Conservation (phyloP, 2,329 filamentous ascomycete species). For the Ophiostoma montium region DNA sequence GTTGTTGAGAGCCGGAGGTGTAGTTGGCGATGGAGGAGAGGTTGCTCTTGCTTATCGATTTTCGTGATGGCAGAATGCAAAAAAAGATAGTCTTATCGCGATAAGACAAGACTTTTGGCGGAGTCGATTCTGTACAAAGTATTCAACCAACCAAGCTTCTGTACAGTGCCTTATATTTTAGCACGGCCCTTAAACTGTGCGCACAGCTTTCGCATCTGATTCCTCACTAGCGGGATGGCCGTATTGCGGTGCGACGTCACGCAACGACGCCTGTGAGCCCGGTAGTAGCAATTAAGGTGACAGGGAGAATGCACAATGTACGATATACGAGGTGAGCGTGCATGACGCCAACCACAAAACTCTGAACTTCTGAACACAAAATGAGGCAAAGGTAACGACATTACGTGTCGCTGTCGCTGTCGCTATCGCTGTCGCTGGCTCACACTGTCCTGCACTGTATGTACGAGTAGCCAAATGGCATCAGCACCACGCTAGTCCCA, state of each 20-base stretch:
- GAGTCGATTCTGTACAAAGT: background rate
- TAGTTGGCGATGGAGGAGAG: background rate
- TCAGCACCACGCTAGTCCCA: background rate
- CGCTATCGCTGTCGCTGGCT: too few relatives aligned
- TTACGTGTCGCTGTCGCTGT: too few relatives aligned
- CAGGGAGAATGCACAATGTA: too few relatives aligned
- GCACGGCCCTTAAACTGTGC: background rate
- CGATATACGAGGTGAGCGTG: too few relatives aligned
- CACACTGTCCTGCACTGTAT: background rate
- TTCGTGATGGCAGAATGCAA: background rate
- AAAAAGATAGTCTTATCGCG: slow-evolving; percentile 6
- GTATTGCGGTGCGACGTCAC: slow-evolving; percentile 6
- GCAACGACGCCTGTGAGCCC: slow-evolving; percentile 2
- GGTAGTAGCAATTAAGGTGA: background rate
- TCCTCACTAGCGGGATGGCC: background rate
- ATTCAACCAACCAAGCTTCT: background rate
- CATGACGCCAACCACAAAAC: too few relatives aligned
- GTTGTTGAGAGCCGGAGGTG: background rate
- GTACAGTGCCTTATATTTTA: background rate
- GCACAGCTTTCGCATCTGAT: background rate
- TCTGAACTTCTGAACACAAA: too few relatives aligned
- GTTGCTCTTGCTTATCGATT: background rate
- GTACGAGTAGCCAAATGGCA: background rate
- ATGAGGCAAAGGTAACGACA: background rate
- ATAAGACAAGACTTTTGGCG: background rate